Conservation (phyloP, 75 land plant genomes). For the Ceratopteris richardii region DNA sequence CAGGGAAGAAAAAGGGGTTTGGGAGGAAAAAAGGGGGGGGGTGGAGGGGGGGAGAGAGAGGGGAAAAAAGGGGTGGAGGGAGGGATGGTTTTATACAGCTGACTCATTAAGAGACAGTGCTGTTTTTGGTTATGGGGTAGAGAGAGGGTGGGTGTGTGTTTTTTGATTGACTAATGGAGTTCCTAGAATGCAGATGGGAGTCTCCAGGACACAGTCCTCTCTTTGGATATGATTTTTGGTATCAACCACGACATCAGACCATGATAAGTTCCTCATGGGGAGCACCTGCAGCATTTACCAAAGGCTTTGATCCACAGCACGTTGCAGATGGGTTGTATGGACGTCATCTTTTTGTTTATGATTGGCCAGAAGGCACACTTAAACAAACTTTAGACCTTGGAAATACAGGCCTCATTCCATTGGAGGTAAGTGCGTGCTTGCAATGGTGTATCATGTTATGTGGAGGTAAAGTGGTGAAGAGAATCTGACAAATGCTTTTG, state of each 20-base stretch:
- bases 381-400: slow-evolving; percentile 93
- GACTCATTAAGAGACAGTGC: too few relatives aligned
- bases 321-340: slow-evolving; percentile 91
- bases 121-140: too few relatives aligned
- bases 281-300: slow-evolving; percentile 84
- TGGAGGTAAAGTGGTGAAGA: too few relatives aligned
- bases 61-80: too few relatives aligned
- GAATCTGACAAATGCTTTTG: neutral
- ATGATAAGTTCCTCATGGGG: slow-evolving; percentile 99
- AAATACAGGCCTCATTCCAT: slow-evolving; percentile 70
- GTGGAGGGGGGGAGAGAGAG: too few relatives aligned
- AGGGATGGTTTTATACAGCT: too few relatives aligned
- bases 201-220: slow-evolving; percentile 84
- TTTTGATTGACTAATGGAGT: too few relatives aligned
- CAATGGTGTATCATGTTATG: too few relatives aligned
- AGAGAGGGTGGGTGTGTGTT: too few relatives aligned
- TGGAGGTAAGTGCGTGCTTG: slow-evolving; percentile 51
- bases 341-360: slow-evolving; percentile 74
- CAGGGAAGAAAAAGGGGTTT: too few relatives aligned
- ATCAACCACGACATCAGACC: slow-evolving; percentile 92
- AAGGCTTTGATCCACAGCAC: slow-evolving; percentile 83
- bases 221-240: slow-evolving; percentile 98
- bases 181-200: slow-evolving; percentile 69
- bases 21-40: too few relatives aligned
- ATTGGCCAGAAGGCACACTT: slow-evolving; percentile 86